Evolutionary conservation across 2,329 filamentous ascomycete species (phyloP), one percentile per base, ranked within the genome.

Genomic region (Pestalotiopsis sp.): DNA sequence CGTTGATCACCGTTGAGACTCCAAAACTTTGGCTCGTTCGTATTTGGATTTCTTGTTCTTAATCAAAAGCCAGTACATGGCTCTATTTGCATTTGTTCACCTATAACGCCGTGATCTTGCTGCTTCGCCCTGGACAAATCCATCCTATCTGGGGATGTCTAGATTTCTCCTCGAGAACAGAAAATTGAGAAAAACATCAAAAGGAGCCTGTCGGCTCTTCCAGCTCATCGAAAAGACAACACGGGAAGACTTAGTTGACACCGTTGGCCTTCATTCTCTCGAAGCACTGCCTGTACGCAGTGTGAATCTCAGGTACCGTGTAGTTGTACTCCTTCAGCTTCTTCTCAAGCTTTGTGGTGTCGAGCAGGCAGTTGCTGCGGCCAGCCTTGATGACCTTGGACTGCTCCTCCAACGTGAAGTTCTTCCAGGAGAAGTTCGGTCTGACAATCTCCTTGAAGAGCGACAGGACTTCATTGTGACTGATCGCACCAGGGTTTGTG

Each of bases 401-500:
- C 80, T 92, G 90, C 79, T 92, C 88, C 73, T 91, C 88, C 57
- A 91, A 76, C 2, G 83, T 85, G 75, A 92, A 92, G 81, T 91
- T 92, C 81, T 86, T 85, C 88, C 89, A 92, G 56, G 82, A 83
- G 73, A 90, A 87, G 36, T 75, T 77, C 1, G 90, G 90, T 56
- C 89, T 85, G 49, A 92, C 85, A 71, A 90, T 88, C 71, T 91
- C 84, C 73, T 85, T 86, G 80, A 91, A 91, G 57, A 92, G 80
- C 2, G 80, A 73, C 52, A 92, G 82, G 6, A 92, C 89, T 79
- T 92, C 89, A 77, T 92, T 92, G 80, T 92, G 90, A n/a, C 88
- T 90, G 77, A 92, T 91, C 71, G 88, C 87, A 13, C 90, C 90
- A 0, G 90, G 90, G 80, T 92, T 92, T 70, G 89, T 91, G 78